These are phyloP conservation scores for Coemansia sp. DNA, from an alignment of 192 early-diverging fungal genomes.

Conservation along the genomic window DNA sequence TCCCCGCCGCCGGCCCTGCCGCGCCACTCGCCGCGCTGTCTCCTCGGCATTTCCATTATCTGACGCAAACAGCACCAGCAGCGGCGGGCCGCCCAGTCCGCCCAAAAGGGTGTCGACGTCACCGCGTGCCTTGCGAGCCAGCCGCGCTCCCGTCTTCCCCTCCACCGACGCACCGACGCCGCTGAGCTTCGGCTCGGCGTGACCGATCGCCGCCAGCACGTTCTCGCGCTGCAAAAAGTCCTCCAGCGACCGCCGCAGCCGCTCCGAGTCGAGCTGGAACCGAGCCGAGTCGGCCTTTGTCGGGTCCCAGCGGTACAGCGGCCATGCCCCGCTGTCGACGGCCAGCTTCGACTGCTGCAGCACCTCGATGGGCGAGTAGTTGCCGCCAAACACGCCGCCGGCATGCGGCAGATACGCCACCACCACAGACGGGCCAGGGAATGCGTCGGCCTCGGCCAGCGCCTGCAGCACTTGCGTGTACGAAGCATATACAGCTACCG, in stretches of 20 bases:
- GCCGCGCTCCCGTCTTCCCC: slow-evolving; percentile 53
- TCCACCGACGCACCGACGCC: slow-evolving; percentile 65
- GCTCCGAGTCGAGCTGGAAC: slow-evolving; percentile 75
- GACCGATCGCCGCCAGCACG: slow-evolving; percentile 74
- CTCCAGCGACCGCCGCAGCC: slow-evolving; percentile 63
- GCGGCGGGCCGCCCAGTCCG: slow-evolving; percentile 70
- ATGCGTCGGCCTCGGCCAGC: slow-evolving; percentile 87
- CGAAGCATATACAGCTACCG: slow-evolving; percentile 81
- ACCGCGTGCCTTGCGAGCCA: slow-evolving; percentile 65
- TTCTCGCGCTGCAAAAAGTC: slow-evolving; percentile 84
- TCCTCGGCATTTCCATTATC: slow-evolving; percentile 88
- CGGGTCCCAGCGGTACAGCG: slow-evolving; percentile 95
- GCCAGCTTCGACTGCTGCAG: slow-evolving; percentile 89
- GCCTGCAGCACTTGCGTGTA: slow-evolving; percentile 88
- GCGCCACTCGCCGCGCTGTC: slow-evolving; percentile 77
- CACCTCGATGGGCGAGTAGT: slow-evolving; percentile 64
- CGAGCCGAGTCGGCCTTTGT: slow-evolving; percentile 54
- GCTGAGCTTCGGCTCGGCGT: slow-evolving; percentile 65
- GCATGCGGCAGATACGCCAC: slow-evolving; percentile 80
- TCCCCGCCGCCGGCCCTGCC: slow-evolving; percentile 81
- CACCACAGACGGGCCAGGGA: slow-evolving; percentile 83
- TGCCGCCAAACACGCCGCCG: slow-evolving; percentile 47
- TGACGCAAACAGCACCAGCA: slow-evolving; percentile 87
- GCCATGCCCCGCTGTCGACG: slow-evolving; percentile 89
- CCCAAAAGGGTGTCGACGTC: slow-evolving; percentile 69